These are phyloP conservation scores for Macrolepiota albuminosa DNA, from an alignment of 768 basidiomycete species.

Conservation along the genomic window DNA sequence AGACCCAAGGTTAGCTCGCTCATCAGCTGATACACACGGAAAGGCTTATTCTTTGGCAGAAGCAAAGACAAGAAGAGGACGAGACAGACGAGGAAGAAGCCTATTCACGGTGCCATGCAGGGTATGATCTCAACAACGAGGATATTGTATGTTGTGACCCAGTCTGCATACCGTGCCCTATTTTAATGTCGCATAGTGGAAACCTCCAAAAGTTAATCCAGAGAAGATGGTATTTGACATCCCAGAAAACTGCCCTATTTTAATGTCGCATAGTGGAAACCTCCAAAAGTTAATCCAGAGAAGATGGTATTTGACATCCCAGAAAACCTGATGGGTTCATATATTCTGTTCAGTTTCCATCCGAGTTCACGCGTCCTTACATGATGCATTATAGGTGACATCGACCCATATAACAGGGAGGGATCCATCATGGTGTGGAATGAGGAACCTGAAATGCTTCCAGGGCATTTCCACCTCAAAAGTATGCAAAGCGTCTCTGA, in stretches of 20 bases:
- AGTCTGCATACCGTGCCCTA: no score
- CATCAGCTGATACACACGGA: not conserved
- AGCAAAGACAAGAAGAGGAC: constrained; percentile 1
- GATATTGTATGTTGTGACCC: constrained; percentile 15
- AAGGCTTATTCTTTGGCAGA: not conserved
- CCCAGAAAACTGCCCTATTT: not conserved
- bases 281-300: constrained; percentile 8
- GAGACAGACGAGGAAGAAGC: constrained; percentile 13
- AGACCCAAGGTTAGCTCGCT: constrained; percentile 10
- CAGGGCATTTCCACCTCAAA: constrained; percentile 17
- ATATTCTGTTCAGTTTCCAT: no score
- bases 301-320: constrained; percentile 11
- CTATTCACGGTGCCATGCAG: constrained; percentile 13
- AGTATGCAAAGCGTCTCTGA: not conserved
- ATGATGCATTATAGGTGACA: no score
- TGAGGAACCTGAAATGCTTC: constrained; percentile 15
- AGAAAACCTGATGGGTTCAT: not conserved
- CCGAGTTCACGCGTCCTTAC: no score
- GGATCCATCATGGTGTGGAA: constrained; percentile 44
- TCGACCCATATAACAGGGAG: no score
- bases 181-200: constrained; percentile 11
- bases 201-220: constrained; percentile 11
- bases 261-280: constrained; percentile 13
- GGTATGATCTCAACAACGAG: constrained; percentile 22
- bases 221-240: constrained; percentile 11